Evolutionary conservation across 116 monocot species (phyloP), one percentile per base, ranked within the genome.

Genomic region (Zostera marina): DNA sequence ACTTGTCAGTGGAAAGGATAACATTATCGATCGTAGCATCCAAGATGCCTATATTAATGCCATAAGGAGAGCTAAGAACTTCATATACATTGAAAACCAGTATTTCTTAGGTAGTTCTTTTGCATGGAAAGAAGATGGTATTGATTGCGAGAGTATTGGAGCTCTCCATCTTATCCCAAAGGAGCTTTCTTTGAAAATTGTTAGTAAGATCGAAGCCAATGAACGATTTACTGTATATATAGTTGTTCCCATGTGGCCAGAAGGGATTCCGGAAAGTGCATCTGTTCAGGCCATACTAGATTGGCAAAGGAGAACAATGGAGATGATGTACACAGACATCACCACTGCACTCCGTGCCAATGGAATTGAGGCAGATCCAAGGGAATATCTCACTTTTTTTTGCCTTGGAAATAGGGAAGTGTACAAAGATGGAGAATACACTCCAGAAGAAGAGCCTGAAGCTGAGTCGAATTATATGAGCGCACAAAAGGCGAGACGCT

Each of bases 171-270:
- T 79, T 11, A 73, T 84, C 52, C 83, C 83, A 15, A 79, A 68
- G 59, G 83, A 84, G 54, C 72, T 84, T 16, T 76, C 83, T 14
- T 54, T 84, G 54, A 84, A 84, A 68, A 66, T 84, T 39, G 73
- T 55, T 11, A 84, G 76, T 54, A 84, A 84, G 76, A 84, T 84
- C 44, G 73, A 76, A 66, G 79, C 76, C 7, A 67, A 76, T 11
- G 83, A 84, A 69, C 54, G 68, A 20, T 84, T 84, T 24, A 49
- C 79, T 0, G 79, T 76, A 7, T 84, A 84, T 48, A 61, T 84
- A 40, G 83, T 84, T 15, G 61, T 84, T n/a, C 83, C 83, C 1
- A 76, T 84, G 83, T 84, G 83, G 83, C 83, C 83, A 13, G 83
- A 84, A 62, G 83, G 83, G 17, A 54, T 76, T 9, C 83, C 83